Conservation (phyloP, 148 eudicot genomes). For the Cornus florida region DNA sequence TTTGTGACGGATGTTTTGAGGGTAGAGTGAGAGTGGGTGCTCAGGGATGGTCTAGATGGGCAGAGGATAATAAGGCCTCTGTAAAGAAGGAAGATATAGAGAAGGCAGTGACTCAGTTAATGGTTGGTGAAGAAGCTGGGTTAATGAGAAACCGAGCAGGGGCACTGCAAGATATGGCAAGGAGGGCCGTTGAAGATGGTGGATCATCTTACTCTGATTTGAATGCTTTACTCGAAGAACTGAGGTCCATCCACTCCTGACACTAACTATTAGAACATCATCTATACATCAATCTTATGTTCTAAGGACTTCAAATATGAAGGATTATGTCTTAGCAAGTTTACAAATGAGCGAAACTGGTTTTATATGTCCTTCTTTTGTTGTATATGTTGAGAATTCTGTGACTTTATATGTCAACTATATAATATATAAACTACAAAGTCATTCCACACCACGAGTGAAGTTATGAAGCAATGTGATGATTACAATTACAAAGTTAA, state of each 20-base stretch:
- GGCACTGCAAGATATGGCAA: conserved; percentile 3
- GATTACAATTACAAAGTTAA: no score
- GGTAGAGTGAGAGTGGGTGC: conserved; percentile 18
- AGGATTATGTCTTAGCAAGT: no score
- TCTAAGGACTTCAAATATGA: no score
- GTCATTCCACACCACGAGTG: no score
- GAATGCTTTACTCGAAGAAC: conserved; percentile 12
- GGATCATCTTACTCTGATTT: conserved; percentile 12
- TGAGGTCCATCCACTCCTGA: not conserved
- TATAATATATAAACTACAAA: no score
- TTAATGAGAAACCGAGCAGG: conserved; percentile 11
- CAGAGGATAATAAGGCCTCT: not conserved
- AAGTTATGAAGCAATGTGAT: no score
- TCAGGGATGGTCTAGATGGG: not conserved
- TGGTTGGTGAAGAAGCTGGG: conserved; percentile 12
- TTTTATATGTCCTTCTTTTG: no score
- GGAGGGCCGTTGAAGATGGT: conserved; percentile 15
- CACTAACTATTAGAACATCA: no score
- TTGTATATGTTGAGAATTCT: no score
- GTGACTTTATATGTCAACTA: no score
- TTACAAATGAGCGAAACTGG: no score
- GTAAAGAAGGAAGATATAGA: conserved; percentile 6
- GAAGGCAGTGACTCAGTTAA: not conserved
- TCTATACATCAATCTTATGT: no score
- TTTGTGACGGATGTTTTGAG: conserved; percentile 10